phyloP scores from a whole-genome alignment of 441 rosid species.

The Francoa sonchifolia region DNA sequence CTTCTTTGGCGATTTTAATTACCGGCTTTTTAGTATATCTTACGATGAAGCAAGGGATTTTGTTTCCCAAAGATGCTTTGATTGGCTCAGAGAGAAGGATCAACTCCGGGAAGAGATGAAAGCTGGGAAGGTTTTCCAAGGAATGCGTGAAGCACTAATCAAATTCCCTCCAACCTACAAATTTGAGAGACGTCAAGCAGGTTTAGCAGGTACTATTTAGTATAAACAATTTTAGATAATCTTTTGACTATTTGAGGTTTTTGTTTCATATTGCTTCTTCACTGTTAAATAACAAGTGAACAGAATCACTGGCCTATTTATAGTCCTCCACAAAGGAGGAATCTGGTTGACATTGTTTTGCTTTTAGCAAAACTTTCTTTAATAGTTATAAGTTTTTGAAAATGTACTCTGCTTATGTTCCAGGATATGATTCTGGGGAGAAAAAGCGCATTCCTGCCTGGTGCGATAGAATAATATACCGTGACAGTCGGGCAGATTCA shows the following conservation, averaged over 20 bases:
- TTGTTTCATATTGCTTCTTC: too few relatives aligned
- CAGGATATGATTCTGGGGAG: conserved; percentile 99
- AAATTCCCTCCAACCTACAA: conserved; percentile 97
- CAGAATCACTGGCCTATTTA: too few relatives aligned
- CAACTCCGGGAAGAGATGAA: conserved; percentile 97
- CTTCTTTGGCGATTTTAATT: conserved; percentile 92
- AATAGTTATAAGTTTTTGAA: too few relatives aligned
- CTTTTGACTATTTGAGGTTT: not conserved
- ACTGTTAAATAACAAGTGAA: too few relatives aligned
- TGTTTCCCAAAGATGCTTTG: conserved; percentile 97
- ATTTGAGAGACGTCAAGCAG: conserved; percentile 74
- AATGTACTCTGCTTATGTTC: too few relatives aligned
- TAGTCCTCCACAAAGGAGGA: too few relatives aligned
- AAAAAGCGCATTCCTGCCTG: conserved; percentile 98
- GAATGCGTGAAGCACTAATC: conserved; percentile 93
- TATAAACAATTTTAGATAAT: not conserved
- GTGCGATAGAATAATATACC: conserved; percentile 93
- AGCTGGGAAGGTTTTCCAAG: conserved; percentile 94
- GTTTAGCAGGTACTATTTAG: conserved; percentile 68
- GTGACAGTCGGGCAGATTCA: conserved; percentile 56
- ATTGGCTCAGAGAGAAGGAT: conserved; percentile 98
- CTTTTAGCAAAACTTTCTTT: too few relatives aligned
- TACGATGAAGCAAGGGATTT: conserved; percentile 99
- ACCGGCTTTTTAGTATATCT: conserved; percentile 91
- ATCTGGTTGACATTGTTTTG: too few relatives aligned